Evolutionary conservation across 1,284 basidiomycete genomes (phyloP).

Genomic region (Sporisorium iseilematis-ciliati): DNA sequence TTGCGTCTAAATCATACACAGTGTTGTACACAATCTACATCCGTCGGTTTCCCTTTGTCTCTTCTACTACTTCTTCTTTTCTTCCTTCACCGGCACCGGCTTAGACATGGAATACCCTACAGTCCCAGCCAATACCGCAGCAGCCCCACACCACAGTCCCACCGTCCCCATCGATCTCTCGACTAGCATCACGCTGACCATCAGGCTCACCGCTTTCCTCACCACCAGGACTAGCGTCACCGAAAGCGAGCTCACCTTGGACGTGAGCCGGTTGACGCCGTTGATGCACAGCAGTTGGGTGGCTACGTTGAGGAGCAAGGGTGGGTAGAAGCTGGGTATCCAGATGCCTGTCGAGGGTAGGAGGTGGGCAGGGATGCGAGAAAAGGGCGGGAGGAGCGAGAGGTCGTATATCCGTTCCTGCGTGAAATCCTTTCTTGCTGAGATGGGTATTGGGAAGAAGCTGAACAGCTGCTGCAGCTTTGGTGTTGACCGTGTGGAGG

Average conservation of each 20-base stretch:
- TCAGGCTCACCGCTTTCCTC: slow-evolving; percentile 85
- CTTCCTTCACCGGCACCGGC: neutral
- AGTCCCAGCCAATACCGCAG: slow-evolving; percentile 79
- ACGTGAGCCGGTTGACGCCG: slow-evolving; percentile 87
- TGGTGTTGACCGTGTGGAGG: neutral
- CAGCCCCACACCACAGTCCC: slow-evolving; percentile 62
- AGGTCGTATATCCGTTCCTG: slow-evolving; percentile 54
- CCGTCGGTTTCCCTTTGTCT: neutral
- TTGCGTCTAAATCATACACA: neutral
- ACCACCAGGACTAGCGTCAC: slow-evolving; percentile 90
- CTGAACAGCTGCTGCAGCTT: neutral
- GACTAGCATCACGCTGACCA: slow-evolving; percentile 78
- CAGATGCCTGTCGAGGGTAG: slow-evolving; percentile 41
- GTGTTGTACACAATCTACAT: neutral
- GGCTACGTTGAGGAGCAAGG: slow-evolving; percentile 79
- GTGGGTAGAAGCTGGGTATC: slow-evolving; percentile 77
- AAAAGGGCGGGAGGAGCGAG: slow-evolving; percentile 30
- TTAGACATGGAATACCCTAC: slow-evolving; percentile 74
- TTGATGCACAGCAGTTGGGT: slow-evolving; percentile 90
- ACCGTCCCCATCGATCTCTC: slow-evolving; percentile 64
- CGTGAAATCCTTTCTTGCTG: neutral
- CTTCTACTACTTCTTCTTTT: neutral
- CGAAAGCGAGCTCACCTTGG: slow-evolving; percentile 79
- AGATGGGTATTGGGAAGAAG: slow-evolving; percentile 2
- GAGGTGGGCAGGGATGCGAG: slow-evolving; percentile 14